Conservation (phyloP, 2,329 filamentous ascomycete species). For the Microascus cirrosus region DNA sequence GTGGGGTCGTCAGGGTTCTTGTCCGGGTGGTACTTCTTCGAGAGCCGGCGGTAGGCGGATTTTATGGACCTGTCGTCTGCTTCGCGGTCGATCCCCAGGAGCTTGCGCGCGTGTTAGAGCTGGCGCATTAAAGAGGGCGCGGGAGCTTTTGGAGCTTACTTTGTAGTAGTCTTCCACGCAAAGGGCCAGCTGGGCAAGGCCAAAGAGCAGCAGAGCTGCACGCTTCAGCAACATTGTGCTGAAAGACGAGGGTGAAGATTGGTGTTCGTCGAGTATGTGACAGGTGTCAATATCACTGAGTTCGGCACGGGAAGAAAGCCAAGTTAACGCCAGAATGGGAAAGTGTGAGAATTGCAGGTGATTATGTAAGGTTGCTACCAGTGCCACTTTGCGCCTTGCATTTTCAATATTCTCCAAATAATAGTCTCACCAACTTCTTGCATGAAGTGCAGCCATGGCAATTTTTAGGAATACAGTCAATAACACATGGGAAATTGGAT, state of each 20-base stretch:
- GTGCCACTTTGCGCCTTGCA: too few species aligned
- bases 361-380: too few species aligned
- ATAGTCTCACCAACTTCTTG: too few species aligned
- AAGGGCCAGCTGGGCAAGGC: slow-evolving; percentile 40
- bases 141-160: slow-evolving; percentile 26
- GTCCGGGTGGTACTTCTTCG: slow-evolving; percentile 94
- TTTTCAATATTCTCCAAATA: too few species aligned
- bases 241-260: neutral
- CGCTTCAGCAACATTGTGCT: slow-evolving; percentile 39
- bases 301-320: neutral
- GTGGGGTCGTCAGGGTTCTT: slow-evolving; percentile 88
- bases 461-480: too few species aligned
- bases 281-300: neutral
- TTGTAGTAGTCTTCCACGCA: slow-evolving; percentile 72
- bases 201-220: slow-evolving; percentile 37
- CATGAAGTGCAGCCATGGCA: neutral
- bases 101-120: slow-evolving; percentile 27
- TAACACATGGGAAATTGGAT: too few species aligned
- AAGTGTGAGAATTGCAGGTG: neutral
- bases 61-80: slow-evolving; percentile 86
- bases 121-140: neutral
- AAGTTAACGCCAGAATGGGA: neutral
- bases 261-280: neutral
- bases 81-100: slow-evolving; percentile 68
- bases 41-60: slow-evolving; percentile 79